phyloP scores from a whole-genome alignment of 176 grass and related monocot species.

The Lolium multiflorum region DNA sequence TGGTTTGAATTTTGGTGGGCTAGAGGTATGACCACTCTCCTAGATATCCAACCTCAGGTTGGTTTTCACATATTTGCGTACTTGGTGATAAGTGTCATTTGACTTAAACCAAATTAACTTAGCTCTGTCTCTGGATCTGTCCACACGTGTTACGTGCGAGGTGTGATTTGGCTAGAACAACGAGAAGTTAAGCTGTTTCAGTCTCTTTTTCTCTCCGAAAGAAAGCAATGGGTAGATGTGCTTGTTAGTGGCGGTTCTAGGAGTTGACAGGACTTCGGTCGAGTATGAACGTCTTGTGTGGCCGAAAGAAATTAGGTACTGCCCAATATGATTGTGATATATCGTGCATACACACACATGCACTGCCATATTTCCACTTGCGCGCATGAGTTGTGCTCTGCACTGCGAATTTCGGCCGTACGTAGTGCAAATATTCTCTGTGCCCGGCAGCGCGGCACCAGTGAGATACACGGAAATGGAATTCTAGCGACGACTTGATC shows the following conservation, averaged over 20 bases:
- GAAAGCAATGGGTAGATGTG: not conserved
- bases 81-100: not conserved
- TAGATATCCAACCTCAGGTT: too few species aligned
- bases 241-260: slow-evolving; percentile 26
- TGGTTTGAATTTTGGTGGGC: too few species aligned
- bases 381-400: not conserved
- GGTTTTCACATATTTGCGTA: too few species aligned
- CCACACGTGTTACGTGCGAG: not conserved
- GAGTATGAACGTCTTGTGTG: slow-evolving; percentile 18
- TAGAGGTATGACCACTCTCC: too few species aligned
- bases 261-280: not conserved
- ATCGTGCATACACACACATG: not conserved
- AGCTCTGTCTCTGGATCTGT: not conserved
- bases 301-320: slow-evolving; percentile 52
- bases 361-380: slow-evolving; percentile 2
- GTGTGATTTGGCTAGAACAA: not conserved
- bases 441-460: not conserved
- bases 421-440: not conserved
- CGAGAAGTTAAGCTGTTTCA: not conserved
- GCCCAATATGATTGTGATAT: slow-evolving; percentile 38
- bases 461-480: too few species aligned
- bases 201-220: not conserved
- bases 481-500: too few species aligned
- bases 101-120: slow-evolving; percentile 4
- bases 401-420: not conserved